Conservation (phyloP, 208 protist species). For the Polymyxa betae region DNA sequence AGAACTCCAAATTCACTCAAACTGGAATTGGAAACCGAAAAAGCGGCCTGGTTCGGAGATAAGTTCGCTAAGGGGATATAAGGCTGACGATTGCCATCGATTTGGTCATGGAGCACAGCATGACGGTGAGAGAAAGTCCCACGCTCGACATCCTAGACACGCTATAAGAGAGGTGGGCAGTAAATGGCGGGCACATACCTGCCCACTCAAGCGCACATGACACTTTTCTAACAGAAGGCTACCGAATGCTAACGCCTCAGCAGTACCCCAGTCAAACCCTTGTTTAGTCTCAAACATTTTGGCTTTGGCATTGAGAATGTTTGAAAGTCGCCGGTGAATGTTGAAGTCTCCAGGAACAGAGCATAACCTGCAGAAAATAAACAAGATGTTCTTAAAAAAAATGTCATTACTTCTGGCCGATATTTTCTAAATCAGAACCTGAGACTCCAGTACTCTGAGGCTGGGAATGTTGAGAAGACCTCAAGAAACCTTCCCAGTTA, state of each 20-base stretch:
- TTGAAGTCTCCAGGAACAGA: slow-evolving; percentile 60
- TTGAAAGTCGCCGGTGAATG: slow-evolving; percentile 55
- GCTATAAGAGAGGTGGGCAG: background rate
- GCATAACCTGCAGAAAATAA: slow-evolving; percentile 11
- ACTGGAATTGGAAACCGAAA: slow-evolving; percentile 87
- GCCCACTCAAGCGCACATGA: slow-evolving; percentile 83
- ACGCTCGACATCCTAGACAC: slow-evolving; percentile 89
- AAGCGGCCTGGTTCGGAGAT: slow-evolving; percentile 74
- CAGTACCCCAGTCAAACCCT: slow-evolving; percentile 79
- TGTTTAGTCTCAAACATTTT: slow-evolving; percentile 46
- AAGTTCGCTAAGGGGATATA: background rate
- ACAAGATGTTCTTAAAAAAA: background rate
- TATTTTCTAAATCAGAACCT: background rate
- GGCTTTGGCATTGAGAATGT: slow-evolving; percentile 55
- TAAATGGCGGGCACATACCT: slow-evolving; percentile 54
- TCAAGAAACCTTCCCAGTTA: slow-evolving; percentile 55
- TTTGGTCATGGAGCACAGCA: slow-evolving; percentile 90
- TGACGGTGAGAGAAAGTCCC: slow-evolving; percentile 96
- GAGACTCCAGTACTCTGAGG: background rate
- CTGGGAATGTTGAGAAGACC: background rate
- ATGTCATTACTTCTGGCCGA: background rate
- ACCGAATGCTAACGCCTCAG: slow-evolving; percentile 91
- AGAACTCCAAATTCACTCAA: slow-evolving; percentile 94
- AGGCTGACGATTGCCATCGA: background rate
- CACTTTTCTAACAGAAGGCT: slow-evolving; percentile 88